Evolutionary conservation across 179 eudicot species (phyloP), one percentile per base, ranked within the genome.

Genomic region (Carnegiea gigantea): DNA sequence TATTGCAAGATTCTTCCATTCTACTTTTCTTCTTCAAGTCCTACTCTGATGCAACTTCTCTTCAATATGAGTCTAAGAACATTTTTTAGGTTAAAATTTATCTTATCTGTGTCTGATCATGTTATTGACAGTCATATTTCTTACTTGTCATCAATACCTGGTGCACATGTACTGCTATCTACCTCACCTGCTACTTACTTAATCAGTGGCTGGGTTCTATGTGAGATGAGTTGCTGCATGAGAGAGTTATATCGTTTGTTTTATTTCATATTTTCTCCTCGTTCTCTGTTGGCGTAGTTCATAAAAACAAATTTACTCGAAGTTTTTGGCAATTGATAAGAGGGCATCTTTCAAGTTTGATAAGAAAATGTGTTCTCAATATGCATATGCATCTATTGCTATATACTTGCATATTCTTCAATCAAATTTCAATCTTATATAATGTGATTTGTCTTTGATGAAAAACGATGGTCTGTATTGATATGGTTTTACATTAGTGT

Each of bases 401-500:
- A 20, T 60, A 2, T 60, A 3, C 23, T 9, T 7, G 33, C 15
- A 48, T 9, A 30, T 81, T 17, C 44, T 70, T 70, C 30, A 38
- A 49, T n/a, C 15, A 49, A 38, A 13, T 17, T 65, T 38, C 75
- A 65, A 28, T 75, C 24, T 40, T 23, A 4, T 17, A 23, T 65
- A 53, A 65, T 28, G 28, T 28, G 53, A 74, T 64, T 51, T 64
- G 17, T 46, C 64, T 77, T 49, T 23, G 36, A 62, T 76, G n/a
- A 71, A 28, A 59, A 18, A 70, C 5, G 18, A 70, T 85, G 74
- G 76, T 71, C 76, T 77, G 17, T 51, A 79, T 78, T 77, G 84
- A 78, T 49, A 77, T 65, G 80, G 72, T 80, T 85, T 85, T 85
- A 82, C 70, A 51, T 81, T 85, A 95, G 98, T 93, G 98, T 86